A percentile compares a stretch with the other conserved stretches of the same genome.
These are phyloP conservation scores for Heliocybe sulcata DNA, from an alignment of 1,284 basidiomycete genomes.

Conservation along the genomic window DNA sequence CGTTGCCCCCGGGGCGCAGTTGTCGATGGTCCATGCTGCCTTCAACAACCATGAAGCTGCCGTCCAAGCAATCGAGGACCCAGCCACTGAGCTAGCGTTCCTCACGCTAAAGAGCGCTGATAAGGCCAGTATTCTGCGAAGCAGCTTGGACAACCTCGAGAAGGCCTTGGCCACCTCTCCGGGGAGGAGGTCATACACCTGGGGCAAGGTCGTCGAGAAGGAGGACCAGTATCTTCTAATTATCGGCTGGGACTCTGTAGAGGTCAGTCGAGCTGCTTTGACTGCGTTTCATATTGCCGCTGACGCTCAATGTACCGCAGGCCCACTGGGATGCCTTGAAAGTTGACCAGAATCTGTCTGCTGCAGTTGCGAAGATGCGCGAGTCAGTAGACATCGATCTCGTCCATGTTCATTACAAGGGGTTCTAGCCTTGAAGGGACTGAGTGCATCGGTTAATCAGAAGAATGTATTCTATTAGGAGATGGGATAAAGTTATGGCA, in stretches of 20 bases:
- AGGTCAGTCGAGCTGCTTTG: slow-evolving; percentile 13
- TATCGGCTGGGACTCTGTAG: slow-evolving; percentile 22
- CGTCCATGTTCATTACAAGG: slow-evolving; percentile 20
- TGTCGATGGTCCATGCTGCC: background rate
- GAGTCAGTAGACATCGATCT: slow-evolving; percentile 21
- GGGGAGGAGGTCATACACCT: slow-evolving; percentile 12
- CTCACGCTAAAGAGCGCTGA: background rate
- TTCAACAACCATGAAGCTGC: background rate
- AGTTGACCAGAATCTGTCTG: slow-evolving; percentile 16
- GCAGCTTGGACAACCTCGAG: slow-evolving; percentile 1
- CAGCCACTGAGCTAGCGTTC: background rate
- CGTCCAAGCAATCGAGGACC: background rate
- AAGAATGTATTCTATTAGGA: too few relatives aligned
- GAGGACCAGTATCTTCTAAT: slow-evolving; percentile 19
- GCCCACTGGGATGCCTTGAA: slow-evolving; percentile 23
- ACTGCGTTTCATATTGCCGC: background rate
- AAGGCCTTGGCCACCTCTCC: slow-evolving; percentile 18
- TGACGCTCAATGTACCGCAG: slow-evolving; percentile 9
- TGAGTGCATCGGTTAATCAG: too few relatives aligned
- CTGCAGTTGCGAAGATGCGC: slow-evolving; percentile 17
- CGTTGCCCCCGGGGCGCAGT: background rate
- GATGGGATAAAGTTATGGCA: too few relatives aligned
- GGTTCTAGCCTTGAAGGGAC: background rate
- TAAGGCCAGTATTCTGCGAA: background rate
- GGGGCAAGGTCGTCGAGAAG: slow-evolving; percentile 17